A percentile compares a stretch with the other conserved stretches of the same genome.
Evolutionary conservation across 148 eudicot species (phyloP).

Genomic region (Suaeda aralocaspica): DNA sequence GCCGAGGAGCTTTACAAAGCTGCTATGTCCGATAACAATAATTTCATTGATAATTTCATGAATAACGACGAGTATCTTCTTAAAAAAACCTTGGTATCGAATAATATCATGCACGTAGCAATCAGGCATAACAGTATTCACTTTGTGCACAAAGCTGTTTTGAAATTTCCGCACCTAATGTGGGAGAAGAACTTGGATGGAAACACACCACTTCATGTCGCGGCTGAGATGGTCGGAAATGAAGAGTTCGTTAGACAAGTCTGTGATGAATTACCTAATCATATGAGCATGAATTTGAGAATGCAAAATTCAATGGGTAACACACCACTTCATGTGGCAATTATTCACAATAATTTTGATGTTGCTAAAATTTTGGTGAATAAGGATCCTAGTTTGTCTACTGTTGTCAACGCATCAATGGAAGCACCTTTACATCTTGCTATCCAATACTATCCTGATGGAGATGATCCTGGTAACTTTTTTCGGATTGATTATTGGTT

Average conservation of each 20-base stretch:
- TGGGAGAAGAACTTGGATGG: not conserved
- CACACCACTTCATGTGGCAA: not conserved
- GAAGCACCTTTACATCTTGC: not conserved
- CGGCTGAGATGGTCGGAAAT: not conserved
- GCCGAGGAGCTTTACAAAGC: too few species aligned
- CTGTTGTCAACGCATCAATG: not conserved
- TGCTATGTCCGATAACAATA: too few species aligned
- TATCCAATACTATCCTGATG: not conserved
- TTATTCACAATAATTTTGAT: not conserved
- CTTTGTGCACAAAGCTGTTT: not conserved
- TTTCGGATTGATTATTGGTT: too few species aligned
- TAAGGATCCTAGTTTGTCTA: not conserved
- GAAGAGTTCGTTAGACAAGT: not conserved
- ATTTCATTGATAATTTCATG: too few species aligned
- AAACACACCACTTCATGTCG: not conserved
- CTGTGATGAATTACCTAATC: not conserved
- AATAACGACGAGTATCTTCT: not conserved
- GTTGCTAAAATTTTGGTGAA: not conserved
- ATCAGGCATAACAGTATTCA: not conserved
- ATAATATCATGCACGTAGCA: not conserved
- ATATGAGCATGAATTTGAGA: not conserved
- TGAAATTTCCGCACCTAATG: not conserved
- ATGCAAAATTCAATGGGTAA: not conserved
- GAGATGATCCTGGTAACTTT: not conserved
- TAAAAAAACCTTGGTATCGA: not conserved